Conservation (phyloP, 1,284 basidiomycete species). For the Inonotus obliquus region DNA sequence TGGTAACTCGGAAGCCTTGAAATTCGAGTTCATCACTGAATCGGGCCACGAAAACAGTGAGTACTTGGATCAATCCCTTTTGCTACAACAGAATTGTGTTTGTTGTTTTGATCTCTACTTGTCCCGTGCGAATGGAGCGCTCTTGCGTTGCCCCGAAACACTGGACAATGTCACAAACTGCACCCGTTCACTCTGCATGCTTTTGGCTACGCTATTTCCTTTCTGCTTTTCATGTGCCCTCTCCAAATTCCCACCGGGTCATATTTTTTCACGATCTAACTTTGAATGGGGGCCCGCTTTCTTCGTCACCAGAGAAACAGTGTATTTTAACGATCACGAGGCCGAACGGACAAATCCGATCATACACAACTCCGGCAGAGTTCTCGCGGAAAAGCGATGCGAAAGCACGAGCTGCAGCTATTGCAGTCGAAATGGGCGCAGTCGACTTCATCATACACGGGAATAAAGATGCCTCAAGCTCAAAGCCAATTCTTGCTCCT, state of each 20-base stretch:
- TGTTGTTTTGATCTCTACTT: neutral
- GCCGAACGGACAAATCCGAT: conserved; percentile 43
- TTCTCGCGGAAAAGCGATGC: conserved; percentile 45
- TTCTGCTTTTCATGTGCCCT: neutral
- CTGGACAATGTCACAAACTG: neutral
- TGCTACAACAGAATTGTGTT: neutral
- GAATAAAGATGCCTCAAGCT: conserved; percentile 32
- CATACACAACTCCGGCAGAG: conserved; percentile 43
- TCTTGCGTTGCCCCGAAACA: neutral
- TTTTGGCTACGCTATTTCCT: neutral
- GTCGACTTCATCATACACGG: conserved; percentile 49
- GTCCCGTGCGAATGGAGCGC: neutral
- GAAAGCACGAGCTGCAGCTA: conserved; percentile 43
- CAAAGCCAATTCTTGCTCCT: conserved; percentile 33
- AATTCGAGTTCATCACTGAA: conserved; percentile 43
- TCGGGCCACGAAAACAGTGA: conserved; percentile 30
- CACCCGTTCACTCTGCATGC: neutral
- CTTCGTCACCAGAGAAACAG: conserved; percentile 38
- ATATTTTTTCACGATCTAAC: neutral
- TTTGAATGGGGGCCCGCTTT: neutral
- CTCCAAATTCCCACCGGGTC: neutral
- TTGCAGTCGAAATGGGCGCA: conserved; percentile 53
- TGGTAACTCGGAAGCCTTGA: conserved; percentile 35
- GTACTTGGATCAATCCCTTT: conserved; percentile 14
- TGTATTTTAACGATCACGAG: conserved; percentile 55